A percentile compares a stretch with the other conserved stretches of the same genome.
These are phyloP conservation scores for Coemansia interrupta DNA, from an alignment of 192 early-diverging fungal genomes.

Conservation along the genomic window DNA sequence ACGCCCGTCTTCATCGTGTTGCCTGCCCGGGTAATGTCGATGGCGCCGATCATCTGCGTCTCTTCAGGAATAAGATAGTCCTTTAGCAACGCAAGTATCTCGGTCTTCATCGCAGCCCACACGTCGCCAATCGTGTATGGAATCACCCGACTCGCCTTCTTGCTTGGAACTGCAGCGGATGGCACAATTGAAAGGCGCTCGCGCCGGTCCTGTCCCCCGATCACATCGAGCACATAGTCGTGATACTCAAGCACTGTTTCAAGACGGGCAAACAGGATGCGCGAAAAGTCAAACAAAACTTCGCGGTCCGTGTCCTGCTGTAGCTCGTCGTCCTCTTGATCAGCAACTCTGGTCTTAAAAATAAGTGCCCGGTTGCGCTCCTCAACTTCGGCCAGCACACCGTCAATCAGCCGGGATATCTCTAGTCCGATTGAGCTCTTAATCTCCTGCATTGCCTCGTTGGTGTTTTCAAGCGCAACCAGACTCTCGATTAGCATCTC, in stretches of 20 bases:
- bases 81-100: conserved; percentile 46
- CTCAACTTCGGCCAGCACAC: conserved; percentile 69
- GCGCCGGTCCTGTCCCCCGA: conserved; percentile 50
- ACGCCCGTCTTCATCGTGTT: conserved; percentile 24
- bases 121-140: conserved; percentile 48
- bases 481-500: conserved; percentile 74
- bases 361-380: conserved; percentile 59
- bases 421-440: conserved; percentile 67
- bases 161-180: conserved; percentile 4
- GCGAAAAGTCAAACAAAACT: conserved; percentile 68
- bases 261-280: conserved; percentile 72
- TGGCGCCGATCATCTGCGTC: conserved; percentile 13
- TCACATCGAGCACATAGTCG: conserved; percentile 63
- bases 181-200: conserved; percentile 35
- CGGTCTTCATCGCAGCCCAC: conserved; percentile 49
- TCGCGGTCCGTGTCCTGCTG: conserved; percentile 62
- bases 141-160: conserved; percentile 8
- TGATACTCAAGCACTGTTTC: conserved; percentile 74
- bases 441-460: conserved; percentile 57
- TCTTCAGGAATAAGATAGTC: conserved; percentile 49
- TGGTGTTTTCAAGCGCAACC: conserved; percentile 50
- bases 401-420: conserved; percentile 67
- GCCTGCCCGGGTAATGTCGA: conserved; percentile 15
- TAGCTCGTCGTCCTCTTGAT: conserved; percentile 37
- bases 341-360: conserved; percentile 23